Conservation (phyloP, 805 yeast genomes). For the Yamadazyma endophytica region DNA sequence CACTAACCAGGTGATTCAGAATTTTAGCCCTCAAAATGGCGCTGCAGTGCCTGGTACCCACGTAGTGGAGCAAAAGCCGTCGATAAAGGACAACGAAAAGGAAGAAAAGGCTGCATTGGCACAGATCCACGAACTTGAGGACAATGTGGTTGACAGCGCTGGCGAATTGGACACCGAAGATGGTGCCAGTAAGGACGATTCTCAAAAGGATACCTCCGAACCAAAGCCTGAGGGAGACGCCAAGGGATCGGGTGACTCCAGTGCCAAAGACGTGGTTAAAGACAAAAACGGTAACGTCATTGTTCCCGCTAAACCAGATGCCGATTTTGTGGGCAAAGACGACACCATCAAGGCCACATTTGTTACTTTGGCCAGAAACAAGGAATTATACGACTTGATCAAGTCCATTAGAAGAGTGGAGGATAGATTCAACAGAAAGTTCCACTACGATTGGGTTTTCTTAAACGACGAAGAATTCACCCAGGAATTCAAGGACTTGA, state of each 20-base stretch:
- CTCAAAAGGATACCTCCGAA: neutral
- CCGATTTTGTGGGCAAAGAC: slow-evolving; percentile 10
- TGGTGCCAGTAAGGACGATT: neutral
- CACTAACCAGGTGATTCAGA: slow-evolving; percentile 12
- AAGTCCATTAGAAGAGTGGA: slow-evolving; percentile 61
- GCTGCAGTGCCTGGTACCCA: neutral
- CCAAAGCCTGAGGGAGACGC: neutral
- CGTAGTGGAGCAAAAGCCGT: too few relatives aligned
- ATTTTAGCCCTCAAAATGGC: slow-evolving; percentile 3
- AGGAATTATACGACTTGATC: slow-evolving; percentile 56
- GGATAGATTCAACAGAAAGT: slow-evolving; percentile 58
- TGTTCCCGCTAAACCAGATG: slow-evolving; percentile 7
- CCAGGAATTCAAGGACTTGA: slow-evolving; percentile 49
- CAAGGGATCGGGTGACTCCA: neutral
- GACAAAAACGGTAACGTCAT: slow-evolving; percentile 2
- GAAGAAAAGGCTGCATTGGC: slow-evolving; percentile 9
- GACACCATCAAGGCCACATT: slow-evolving; percentile 58
- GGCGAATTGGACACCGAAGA: neutral
- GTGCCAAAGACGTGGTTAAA: neutral
- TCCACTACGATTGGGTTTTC: slow-evolving; percentile 76
- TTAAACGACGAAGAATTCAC: slow-evolving; percentile 65
- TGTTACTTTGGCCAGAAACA: slow-evolving; percentile 66
- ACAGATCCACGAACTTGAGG: slow-evolving; percentile 5
- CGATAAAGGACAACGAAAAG: slow-evolving; percentile 8
- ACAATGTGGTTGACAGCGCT: neutral